These are phyloP conservation scores for Cardamine occulta DNA, from an alignment of 345 rosid genomes.

Conservation along the genomic window DNA sequence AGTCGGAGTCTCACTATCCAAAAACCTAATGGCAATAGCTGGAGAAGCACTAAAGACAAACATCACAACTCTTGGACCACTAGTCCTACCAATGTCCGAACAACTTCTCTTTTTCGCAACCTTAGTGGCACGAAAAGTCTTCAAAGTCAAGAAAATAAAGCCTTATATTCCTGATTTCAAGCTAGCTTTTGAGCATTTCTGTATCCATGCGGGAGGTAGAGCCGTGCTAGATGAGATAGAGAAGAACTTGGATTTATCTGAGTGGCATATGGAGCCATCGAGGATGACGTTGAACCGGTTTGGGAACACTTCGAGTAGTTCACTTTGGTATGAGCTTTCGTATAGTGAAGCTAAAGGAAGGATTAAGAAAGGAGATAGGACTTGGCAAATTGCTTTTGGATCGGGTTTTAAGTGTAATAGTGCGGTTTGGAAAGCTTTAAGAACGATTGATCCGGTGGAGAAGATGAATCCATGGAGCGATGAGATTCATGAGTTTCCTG, in stretches of 20 bases:
- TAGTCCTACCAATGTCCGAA: constrained; percentile 91
- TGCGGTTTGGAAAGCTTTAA: constrained; percentile 85
- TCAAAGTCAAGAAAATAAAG: constrained; percentile 65
- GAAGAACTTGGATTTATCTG: constrained; percentile 73
- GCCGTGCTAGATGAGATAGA: constrained; percentile 89
- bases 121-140: constrained; percentile 66
- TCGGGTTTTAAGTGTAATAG: constrained; percentile 97
- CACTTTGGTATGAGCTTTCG: constrained; percentile 88
- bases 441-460: constrained; percentile 66
- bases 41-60: constrained; percentile 94
- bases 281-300: constrained; percentile 88
- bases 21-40: constrained; percentile 92
- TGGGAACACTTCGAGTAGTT: constrained; percentile 93
- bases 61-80: constrained; percentile 86
- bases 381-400: constrained; percentile 95
- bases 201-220: constrained; percentile 89
- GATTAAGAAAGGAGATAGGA: constrained; percentile 77
- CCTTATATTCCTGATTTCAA: constrained; percentile 89
- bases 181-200: constrained; percentile 87
- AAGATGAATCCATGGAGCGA: constrained; percentile 77
- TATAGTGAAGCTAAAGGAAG: constrained; percentile 88
- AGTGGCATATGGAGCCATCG: constrained; percentile 96
- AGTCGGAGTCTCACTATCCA: constrained; percentile 80
- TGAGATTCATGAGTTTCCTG: constrained; percentile 81
- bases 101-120: constrained; percentile 76